Base-by-base conservation (phyloP, 2,329 filamentous ascomycete genomes). In the Colletotrichum destructivum region DNA sequence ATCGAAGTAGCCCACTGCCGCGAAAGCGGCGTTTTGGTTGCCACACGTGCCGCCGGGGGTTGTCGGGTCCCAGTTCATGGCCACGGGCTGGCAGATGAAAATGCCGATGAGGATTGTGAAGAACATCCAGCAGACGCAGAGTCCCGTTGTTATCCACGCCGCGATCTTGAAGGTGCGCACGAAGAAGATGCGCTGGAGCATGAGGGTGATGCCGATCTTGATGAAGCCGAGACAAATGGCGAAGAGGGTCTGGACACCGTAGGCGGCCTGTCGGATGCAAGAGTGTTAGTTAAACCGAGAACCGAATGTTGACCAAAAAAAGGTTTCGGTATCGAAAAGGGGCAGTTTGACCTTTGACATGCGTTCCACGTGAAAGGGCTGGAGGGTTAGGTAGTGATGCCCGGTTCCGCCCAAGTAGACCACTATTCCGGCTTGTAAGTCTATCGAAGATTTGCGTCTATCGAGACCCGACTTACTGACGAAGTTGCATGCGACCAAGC, bases 61-160 rank as follows among this genome's bases (percentile, higher is more conserved):
- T 16, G 72, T 74, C 13, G 74, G 78, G 66, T 82, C 73, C 81
- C 81, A 83, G 55, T 76, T 80, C 61, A 77, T 79, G 16, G 77
- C 75, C 54, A 83, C 76, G 5, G 81, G 81, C 26, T 69, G 75
- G 69, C 81, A 84, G 61, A 82, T 79, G 38, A 82, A 75, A 67
- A 66, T 57, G 18, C 40, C 52, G 4, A 66, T 46, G n/a, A 66
- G 40, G 13, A 56, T 38, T 9, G 63, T 66, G 21, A 57, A 59
- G 35, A 66, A 26, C 54, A 56, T 47, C 54, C 63, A 66, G 40
- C 54, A 51, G 12, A 66, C 26, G 21, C 63, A 66, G 40, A 59
- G 52, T 7, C 42, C 63, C 15, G 44, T 59, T 26, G 63, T 56
- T 8, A 49, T 54, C n/a, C 63, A 40, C 11, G 63, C 44, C 0